A percentile compares a stretch with the other conserved stretches of the same genome.
Evolutionary conservation across 441 rosid species (phyloP).

Genomic region (Syzygium syzygioides): DNA sequence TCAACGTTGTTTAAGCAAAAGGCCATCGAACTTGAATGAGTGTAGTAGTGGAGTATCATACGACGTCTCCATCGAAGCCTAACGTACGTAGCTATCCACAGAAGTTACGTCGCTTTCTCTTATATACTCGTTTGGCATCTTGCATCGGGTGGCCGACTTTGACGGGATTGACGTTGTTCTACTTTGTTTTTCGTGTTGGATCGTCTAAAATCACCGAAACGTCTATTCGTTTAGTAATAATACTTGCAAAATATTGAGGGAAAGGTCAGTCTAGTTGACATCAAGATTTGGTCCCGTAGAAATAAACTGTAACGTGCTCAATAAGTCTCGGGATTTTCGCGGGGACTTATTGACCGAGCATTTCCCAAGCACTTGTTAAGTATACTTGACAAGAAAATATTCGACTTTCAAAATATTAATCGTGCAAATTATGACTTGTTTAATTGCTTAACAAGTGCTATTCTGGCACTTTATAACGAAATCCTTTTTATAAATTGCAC

Average conservation of each 20-base stretch:
- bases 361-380: background rate
- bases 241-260: background rate
- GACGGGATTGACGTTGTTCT: background rate
- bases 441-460: background rate
- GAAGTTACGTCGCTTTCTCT: background rate
- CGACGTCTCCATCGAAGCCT: background rate
- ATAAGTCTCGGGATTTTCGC: background rate
- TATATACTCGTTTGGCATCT: background rate
- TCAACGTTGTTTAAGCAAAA: background rate
- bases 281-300: background rate
- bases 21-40: background rate
- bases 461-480: background rate
- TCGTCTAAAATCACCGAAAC: background rate
- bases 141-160: background rate
- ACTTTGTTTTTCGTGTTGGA: background rate
- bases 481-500: background rate
- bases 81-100: background rate
- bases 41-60: background rate
- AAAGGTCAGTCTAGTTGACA: background rate
- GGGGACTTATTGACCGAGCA: background rate
- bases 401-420: background rate
- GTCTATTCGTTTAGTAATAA: background rate
- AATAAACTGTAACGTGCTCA: background rate
- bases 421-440: background rate
- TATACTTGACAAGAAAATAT: background rate